Percentiles rank a stretch among this genome's conserved stretches.
Evolutionary conservation across 1,139 yeast species (phyloP).

Genomic region (Suhomyces bokatorum): DNA sequence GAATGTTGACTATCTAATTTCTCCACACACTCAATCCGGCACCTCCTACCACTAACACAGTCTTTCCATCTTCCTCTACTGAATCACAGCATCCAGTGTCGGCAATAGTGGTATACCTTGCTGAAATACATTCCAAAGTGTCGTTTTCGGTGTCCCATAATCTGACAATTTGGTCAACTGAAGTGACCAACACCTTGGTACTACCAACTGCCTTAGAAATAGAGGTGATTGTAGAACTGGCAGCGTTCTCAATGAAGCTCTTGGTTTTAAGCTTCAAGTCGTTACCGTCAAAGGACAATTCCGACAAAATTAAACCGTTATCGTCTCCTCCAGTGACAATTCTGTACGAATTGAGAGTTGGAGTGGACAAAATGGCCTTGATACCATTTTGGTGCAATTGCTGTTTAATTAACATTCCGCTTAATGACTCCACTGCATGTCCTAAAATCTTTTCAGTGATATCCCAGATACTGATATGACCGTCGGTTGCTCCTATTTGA

Average conservation of each 20-base stretch:
- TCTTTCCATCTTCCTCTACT: slow-evolving; percentile 23
- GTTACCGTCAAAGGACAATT: slow-evolving; percentile 23
- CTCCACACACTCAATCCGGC: slow-evolving; percentile 67
- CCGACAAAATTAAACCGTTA: slow-evolving; percentile 61
- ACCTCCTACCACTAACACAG: slow-evolving; percentile 59
- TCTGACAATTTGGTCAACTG: slow-evolving; percentile 79
- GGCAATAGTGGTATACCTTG: slow-evolving; percentile 75
- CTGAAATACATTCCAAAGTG: slow-evolving; percentile 37
- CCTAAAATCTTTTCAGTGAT: slow-evolving; percentile 25
- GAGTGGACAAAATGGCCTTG: slow-evolving; percentile 47
- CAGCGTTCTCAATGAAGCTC: slow-evolving; percentile 56
- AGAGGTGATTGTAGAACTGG: slow-evolving; percentile 84
- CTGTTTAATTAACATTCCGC: slow-evolving; percentile 39
- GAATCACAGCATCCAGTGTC: slow-evolving; percentile 79
- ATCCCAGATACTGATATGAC: slow-evolving; percentile 66
- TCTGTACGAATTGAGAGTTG: slow-evolving; percentile 21
- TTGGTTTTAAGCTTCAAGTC: slow-evolving; percentile 23
- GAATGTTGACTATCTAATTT: neutral
- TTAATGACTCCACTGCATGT: slow-evolving; percentile 16
- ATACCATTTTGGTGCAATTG: slow-evolving; percentile 84
- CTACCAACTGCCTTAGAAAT: slow-evolving; percentile 34
- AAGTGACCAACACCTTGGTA: slow-evolving; percentile 43
- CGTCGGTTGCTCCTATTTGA: slow-evolving; percentile 78
- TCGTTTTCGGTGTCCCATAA: slow-evolving; percentile 52
- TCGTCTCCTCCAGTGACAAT: slow-evolving; percentile 90